Evolutionary conservation across 176 grass and related monocot genomes (phyloP), one percentile per base, ranked within the genome.

Genomic region (Poa annua): DNA sequence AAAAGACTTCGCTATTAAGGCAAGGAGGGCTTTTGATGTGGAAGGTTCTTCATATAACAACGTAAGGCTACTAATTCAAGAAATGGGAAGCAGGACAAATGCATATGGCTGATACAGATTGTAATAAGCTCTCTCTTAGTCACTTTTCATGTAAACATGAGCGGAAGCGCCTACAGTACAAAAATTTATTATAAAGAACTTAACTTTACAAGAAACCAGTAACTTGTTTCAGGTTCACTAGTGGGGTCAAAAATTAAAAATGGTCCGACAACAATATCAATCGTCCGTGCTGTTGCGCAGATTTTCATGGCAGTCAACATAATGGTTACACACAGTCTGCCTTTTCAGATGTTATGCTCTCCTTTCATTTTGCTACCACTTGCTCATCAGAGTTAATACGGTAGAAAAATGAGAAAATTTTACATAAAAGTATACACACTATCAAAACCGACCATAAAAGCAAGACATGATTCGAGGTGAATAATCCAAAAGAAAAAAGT

Each of bases 1-100:
- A 5, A 85, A 66, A 73, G 80, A 90, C 32, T 75, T 77, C 0
- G 64, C 84, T 48, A n/a, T 81, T 17, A 90, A 88, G 61, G 94
- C 85, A 38, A 97, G 24, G 68, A 88, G 49, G 52, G 89, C 94
- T 77, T 78, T 90, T 66, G 51, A 84, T 49, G 47, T 86, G 68
- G 91, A 88, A 66, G 91, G 89, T 51, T 94, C 89, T 59, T 97
- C 91, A 5, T 90, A 13, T 67, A 77, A 83, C 36, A 92, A 91
- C 33, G 64, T 88, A 25, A 86, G 42, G 3, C 11, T 80, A 44
- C 39, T 92, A 76, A 86, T 95, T 50, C 56, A 80, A 72, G 77
- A 88, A 74, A 86, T 87, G 71, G 68, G 62, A 75, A 82, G 71
- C n/a, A 55, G 55, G 53, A 44, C 19, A 20, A 29, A 78, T 44